Evolutionary conservation across 441 rosid genomes (phyloP), one percentile per base, ranked within the genome.

Genomic region (Erysimum pusillum): DNA sequence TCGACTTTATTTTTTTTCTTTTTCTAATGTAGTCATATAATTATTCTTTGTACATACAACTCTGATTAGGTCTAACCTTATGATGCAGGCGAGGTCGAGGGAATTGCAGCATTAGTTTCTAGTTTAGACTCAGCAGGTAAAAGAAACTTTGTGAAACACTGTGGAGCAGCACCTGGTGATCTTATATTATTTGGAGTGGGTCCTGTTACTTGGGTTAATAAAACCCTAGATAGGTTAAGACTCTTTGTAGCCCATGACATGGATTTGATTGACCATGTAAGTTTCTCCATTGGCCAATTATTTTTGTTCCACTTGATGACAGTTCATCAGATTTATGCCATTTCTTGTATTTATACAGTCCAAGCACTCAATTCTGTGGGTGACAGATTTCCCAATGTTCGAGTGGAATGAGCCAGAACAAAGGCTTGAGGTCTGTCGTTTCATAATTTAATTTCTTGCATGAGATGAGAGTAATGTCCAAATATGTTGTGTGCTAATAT

Each of bases 371-470:
- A 89, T 95, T 73, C 85, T 95, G 10, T 95, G 99, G 99, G 87
- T 95, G 69, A 95, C 97, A 48, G 99, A 93, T 77, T 95, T 95
- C 81, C 98, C 99, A 7, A 90, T 95, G 98, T 95, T 95, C 35
- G 96, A 95, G 83, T 91, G 99, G 99, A 95, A 91, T 57, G 92
- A 89, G 41, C 71, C 78, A 46, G 98, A 93, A 82, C 90, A 95
- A 77, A 86, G 99, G 69, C 88, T 90, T 77, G 99, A 95, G 97
- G 99, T 95, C 22, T 28, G 91, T 78, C 12, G 38, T 38, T 62
- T 79, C 42, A 15, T 69, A 70, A 20, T 69, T 61, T 48, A 38
- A 63, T 58, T 57, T 49, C 73, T 69, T 56, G 48, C 61, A 7
- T 42, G 59, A 59, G 41, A 52, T 44, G 64, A 65, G 58, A 61